phyloP scores from a whole-genome alignment of 495 filamentous ascomycete genomes.

The Penicillium dipodomyicola region DNA sequence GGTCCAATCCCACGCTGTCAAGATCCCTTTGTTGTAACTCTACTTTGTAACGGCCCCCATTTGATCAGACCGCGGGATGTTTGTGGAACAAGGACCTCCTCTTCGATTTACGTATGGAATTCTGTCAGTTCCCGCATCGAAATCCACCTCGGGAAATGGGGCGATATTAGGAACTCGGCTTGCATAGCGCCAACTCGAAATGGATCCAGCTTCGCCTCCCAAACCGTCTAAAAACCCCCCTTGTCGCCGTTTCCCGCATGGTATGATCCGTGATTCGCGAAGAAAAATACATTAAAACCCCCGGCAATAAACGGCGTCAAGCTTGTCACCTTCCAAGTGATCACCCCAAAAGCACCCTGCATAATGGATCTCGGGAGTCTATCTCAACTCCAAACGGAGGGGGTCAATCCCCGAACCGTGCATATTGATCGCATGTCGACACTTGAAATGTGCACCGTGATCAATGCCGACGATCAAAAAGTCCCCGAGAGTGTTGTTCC shows the following conservation, averaged over 20 bases:
- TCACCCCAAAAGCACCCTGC: neutral
- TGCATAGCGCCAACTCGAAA: neutral
- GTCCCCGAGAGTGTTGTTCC: slow-evolving; percentile 32
- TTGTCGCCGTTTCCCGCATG: neutral
- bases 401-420: slow-evolving; percentile 29
- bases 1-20: slow-evolving; percentile 6
- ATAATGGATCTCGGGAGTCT: slow-evolving; percentile 31
- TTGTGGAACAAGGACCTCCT: neutral
- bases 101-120: neutral
- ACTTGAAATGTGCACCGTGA: slow-evolving; percentile 35
- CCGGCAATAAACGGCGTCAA: neutral
- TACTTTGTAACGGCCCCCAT: slow-evolving; percentile 14
- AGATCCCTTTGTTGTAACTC: slow-evolving; percentile 13
- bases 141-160: neutral
- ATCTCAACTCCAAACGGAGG: slow-evolving; percentile 36
- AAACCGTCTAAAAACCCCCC: neutral
- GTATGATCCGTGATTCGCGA: neutral
- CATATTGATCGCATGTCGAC: slow-evolving; percentile 38
- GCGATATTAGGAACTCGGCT: neutral
- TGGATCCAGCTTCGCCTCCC: neutral
- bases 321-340: neutral
- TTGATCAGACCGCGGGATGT: neutral
- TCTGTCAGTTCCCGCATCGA: neutral
- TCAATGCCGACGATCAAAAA: slow-evolving; percentile 35
- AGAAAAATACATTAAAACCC: neutral